Evolutionary conservation across 139 green algal species (phyloP).

Genomic region (Bryopsis sp.): DNA sequence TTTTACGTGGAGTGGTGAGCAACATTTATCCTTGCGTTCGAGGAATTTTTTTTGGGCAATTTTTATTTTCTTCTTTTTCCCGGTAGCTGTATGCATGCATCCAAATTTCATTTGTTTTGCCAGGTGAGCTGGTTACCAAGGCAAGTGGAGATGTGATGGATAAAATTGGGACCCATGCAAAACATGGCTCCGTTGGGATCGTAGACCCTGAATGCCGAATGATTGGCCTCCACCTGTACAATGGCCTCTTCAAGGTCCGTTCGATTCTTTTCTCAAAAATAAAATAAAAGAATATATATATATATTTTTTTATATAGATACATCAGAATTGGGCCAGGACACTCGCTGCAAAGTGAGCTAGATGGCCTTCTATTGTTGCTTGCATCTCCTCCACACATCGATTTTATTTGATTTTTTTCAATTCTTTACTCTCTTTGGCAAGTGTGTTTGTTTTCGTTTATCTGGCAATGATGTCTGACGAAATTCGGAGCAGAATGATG

Average conservation of each 20-base stretch:
- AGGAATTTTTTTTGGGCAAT: background rate
- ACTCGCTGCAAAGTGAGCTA: background rate
- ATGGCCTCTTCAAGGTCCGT: slow-evolving; percentile 86
- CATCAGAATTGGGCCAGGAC: background rate
- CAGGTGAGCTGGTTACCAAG: slow-evolving; percentile 73
- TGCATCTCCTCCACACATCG: background rate
- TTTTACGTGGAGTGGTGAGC: slow-evolving; percentile 2
- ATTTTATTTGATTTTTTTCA: background rate
- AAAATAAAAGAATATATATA: background rate
- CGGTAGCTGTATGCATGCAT: too few relatives aligned
- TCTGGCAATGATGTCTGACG: background rate
- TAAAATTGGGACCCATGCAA: slow-evolving; percentile 62
- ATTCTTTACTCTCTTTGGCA: background rate
- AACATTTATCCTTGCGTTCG: background rate
- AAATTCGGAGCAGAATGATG: background rate
- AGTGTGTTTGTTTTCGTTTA: background rate
- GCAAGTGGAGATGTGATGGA: slow-evolving; percentile 76
- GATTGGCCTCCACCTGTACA: slow-evolving; percentile 92
- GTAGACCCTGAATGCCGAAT: slow-evolving; percentile 68
- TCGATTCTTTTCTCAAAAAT: background rate
- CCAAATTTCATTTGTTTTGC: too few relatives aligned
- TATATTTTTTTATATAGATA: background rate
- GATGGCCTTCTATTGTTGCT: background rate
- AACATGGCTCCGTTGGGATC: slow-evolving; percentile 72
- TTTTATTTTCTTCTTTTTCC: background rate